phyloP scores from a whole-genome alignment of 1,284 basidiomycete genomes.

The Hortiboletus rubellus region DNA sequence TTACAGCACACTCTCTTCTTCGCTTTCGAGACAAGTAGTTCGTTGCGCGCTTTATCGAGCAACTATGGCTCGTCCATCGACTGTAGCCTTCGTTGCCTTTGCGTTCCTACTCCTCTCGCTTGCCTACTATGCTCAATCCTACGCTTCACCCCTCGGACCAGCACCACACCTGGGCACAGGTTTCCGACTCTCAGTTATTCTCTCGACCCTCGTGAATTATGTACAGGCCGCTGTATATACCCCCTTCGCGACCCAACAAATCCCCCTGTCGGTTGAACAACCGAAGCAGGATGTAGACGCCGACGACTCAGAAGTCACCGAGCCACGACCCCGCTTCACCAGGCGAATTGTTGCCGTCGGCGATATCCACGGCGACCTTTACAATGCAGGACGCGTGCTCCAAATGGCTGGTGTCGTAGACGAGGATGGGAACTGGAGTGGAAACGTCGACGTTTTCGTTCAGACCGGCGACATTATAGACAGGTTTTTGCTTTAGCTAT shows the following conservation, averaged over 20 bases:
- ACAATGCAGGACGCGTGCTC: constrained; percentile 65
- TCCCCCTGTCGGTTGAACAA: constrained; percentile 12
- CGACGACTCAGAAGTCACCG: constrained; percentile 12
- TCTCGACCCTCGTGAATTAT: constrained; percentile 29
- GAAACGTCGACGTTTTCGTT: constrained; percentile 77
- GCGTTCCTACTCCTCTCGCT: constrained; percentile 33
- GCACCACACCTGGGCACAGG: constrained; percentile 34
- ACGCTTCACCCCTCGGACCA: constrained; percentile 34
- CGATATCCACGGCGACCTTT: constrained; percentile 66
- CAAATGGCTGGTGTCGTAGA: constrained; percentile 76
- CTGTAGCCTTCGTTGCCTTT: constrained; percentile 22
- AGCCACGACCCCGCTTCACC: constrained; percentile 35
- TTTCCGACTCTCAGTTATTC: constrained; percentile 17
- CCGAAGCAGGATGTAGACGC: constrained; percentile 4
- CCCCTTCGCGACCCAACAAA: constrained; percentile 25
- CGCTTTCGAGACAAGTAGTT: constrained; percentile 4
- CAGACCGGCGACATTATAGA: constrained; percentile 96
- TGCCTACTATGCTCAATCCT: constrained; percentile 34
- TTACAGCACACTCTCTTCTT: constrained; percentile 1
- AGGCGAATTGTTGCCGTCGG: constrained; percentile 61
- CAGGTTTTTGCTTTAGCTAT: constrained; percentile 46
- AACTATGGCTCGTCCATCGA: constrained; percentile 27
- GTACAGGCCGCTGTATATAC: constrained; percentile 23
- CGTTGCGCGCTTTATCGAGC: not conserved
- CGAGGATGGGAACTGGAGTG: constrained; percentile 72